Base-by-base conservation (phyloP, 805 yeast genomes). In the Myxozyma monticola region DNA sequence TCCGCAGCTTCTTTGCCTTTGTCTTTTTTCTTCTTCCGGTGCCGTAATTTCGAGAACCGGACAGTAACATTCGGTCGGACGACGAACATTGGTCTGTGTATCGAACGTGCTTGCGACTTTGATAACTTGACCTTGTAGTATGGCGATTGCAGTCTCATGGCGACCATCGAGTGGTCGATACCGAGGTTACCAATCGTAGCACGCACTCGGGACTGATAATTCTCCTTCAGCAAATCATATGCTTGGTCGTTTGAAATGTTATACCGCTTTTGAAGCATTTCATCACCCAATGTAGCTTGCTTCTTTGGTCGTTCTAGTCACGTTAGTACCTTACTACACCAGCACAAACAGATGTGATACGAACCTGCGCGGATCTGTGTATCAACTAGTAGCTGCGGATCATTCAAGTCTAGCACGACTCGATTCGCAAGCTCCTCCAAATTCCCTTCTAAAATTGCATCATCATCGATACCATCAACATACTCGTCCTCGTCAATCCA, bases 131-230 rank as follows among this genome's bases (percentile, higher is more conserved):
- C 96, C 62, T 85, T 87, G 70, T 88, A 93, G 68, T 80, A 89
- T 2, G 99, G 99, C 0, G 89, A 79, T 69, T 93, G 99, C 42
- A 93, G 73, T 42, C 93, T 76, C 24, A 81, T 63, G 0, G 99
- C 97, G 0, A 96, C 96, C 60, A 82, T 76, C 0, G 97, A 80
- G 67, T 93, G 99, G 62, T 93, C 98, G 56, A 93, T 89, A 43
- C 80, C 83, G 56, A 93, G 74, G 59, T 91, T 88, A 38, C 97
- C 95, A 62, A 93, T 82, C 5, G 95, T 95, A 2, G 96, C 81
- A 66, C 99, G 82, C 31, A 91, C 87, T 72, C 88, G 91, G 34
- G 95, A 81, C 65, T 89, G 95, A 66, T 90, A 89, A 62, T 88
- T 90, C 49, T 82, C 85, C 63, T 85, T 85, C 59, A 93, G 73